Conservation (phyloP, 2,329 filamentous ascomycete species). For the Helminthosporium solani region DNA sequence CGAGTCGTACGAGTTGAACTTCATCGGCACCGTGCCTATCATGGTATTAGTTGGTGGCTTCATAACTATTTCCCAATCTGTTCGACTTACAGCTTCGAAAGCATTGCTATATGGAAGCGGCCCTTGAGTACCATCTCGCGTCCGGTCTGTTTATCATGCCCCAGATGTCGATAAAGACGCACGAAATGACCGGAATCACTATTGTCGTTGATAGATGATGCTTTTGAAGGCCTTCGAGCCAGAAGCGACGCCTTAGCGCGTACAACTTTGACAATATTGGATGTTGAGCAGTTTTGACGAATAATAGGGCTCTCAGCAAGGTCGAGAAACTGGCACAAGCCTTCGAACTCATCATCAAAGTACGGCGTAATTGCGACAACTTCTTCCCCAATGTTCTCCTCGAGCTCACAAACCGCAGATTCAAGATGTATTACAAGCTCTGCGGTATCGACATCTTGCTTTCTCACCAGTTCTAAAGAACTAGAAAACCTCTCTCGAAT, state of each 20-base stretch:
- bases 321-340: conserved; percentile 41
- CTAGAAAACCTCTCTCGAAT: conserved; percentile 37
- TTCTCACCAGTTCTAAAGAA: conserved; percentile 34
- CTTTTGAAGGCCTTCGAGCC: conserved; percentile 39
- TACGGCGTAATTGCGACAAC: conserved; percentile 30
- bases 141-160: conserved; percentile 20
- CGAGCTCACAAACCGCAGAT: conserved; percentile 32
- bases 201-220: conserved; percentile 9
- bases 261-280: conserved; percentile 15
- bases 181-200: conserved; percentile 20
- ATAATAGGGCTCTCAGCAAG: conserved; percentile 18
- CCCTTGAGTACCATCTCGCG: conserved; percentile 28
- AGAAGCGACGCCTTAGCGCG: conserved; percentile 35
- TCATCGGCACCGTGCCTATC: conserved; percentile 26
- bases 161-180: conserved; percentile 26
- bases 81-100: conserved; percentile 25
- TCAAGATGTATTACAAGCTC: conserved; percentile 33
- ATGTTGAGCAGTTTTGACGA: neutral
- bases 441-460: conserved; percentile 28
- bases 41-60: neutral
- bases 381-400: conserved; percentile 31
- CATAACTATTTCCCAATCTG: neutral
- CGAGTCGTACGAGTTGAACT: conserved; percentile 43
- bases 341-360: conserved; percentile 41
- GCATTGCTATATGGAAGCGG: conserved; percentile 31